Evolutionary conservation across 2,329 filamentous ascomycete genomes (phyloP).

Genomic region (Exophiala spinifera): DNA sequence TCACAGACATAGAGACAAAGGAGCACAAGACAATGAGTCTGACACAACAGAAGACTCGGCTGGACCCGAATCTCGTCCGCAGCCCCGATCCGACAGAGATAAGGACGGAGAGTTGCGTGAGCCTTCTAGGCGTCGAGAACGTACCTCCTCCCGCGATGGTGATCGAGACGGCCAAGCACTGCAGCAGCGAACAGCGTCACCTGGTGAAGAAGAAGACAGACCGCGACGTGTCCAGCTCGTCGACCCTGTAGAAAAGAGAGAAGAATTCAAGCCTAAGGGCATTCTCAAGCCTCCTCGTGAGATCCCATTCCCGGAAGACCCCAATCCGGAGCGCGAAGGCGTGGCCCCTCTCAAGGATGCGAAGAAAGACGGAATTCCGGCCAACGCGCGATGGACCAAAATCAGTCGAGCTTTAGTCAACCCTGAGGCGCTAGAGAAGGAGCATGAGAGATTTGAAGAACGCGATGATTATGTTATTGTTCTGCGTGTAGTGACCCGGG

Average conservation of each 20-base stretch:
- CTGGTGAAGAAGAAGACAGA: conserved; percentile 28
- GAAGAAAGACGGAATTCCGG: conserved; percentile 65
- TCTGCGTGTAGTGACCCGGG: conserved; percentile 76
- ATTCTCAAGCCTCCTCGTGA: conserved; percentile 80
- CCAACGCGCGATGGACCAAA: conserved; percentile 81
- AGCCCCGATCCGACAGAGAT: conserved; percentile 9
- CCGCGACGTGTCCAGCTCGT: conserved; percentile 50
- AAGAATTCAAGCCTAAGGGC: conserved; percentile 67
- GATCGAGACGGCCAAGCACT: conserved; percentile 8
- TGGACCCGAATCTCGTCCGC: conserved; percentile 11
- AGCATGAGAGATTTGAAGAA: conserved; percentile 89
- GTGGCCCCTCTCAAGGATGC: conserved; percentile 92
- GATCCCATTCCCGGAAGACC: conserved; percentile 77
- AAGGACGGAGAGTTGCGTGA: conserved; percentile 13
- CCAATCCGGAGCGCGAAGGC: conserved; percentile 78
- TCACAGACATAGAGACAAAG: conserved; percentile 17
- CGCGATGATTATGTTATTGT: conserved; percentile 94
- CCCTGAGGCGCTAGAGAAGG: conserved; percentile 76
- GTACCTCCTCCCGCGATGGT: conserved; percentile 15
- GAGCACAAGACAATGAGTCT: conserved; percentile 15
- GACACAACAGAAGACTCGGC: conserved; percentile 21
- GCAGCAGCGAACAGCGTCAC: conserved; percentile 24
- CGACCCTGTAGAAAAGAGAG: conserved; percentile 65
- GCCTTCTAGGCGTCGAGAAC: conserved; percentile 17
- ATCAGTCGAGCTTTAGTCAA: conserved; percentile 86